phyloP scores from a whole-genome alignment of 2,329 filamentous ascomycete genomes.

The Capronia coronata region DNA sequence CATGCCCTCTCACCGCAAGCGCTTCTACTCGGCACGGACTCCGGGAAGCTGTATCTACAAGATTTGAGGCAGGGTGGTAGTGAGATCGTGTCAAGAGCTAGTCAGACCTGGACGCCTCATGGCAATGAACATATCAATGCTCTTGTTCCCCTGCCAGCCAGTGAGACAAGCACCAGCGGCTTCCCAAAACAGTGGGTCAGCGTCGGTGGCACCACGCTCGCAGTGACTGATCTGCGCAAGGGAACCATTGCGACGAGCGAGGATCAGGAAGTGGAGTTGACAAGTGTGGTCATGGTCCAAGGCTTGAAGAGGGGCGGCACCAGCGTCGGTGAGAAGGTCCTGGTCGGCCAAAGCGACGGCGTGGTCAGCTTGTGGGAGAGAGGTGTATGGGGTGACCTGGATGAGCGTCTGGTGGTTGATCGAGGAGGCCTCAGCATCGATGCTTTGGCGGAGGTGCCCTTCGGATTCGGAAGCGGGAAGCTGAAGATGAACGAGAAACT shows the following conservation, averaged over 20 bases:
- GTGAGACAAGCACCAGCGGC: conserved; percentile 73
- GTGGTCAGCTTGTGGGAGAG: conserved; percentile 90
- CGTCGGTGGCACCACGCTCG: conserved; percentile 83
- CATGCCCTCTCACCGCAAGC: conserved; percentile 81
- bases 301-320: conserved; percentile 62
- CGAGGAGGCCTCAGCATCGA: conserved; percentile 72
- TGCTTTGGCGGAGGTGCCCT: conserved; percentile 64
- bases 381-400: conserved; percentile 90
- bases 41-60: conserved; percentile 78
- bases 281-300: conserved; percentile 72
- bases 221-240: conserved; percentile 78
- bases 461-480: conserved; percentile 56
- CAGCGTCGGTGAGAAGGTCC: conserved; percentile 65
- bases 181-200: conserved; percentile 93
- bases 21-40: conserved; percentile 83
- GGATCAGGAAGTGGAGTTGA: conserved; percentile 87
- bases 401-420: conserved; percentile 77
- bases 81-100: conserved; percentile 44
- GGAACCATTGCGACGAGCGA: conserved; percentile 85
- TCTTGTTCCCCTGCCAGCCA: conserved; percentile 73
- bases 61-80: conserved; percentile 56
- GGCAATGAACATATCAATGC: conserved; percentile 81
- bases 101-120: conserved; percentile 78
- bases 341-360: conserved; percentile 72
- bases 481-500: conserved; percentile 52